A percentile compares a stretch with the other conserved stretches of the same genome.
Conservation (phyloP, 306 rosid species). For the Pterocarpus macrocarpus region DNA sequence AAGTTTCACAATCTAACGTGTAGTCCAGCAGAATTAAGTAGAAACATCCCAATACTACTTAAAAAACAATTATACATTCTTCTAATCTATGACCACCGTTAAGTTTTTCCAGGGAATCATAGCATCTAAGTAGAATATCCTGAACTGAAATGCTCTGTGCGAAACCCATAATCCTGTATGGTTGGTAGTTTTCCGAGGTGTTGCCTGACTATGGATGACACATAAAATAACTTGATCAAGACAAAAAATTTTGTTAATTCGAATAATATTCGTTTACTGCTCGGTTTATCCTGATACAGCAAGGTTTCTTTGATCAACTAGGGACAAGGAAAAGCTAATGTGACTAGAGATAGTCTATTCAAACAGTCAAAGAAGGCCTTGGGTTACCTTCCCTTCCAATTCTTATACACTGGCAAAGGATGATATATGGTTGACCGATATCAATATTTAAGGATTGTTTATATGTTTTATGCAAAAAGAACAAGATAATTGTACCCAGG, state of each 20-base stretch:
- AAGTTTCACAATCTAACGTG: constrained; percentile 18
- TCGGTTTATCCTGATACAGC: not conserved
- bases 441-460: not conserved
- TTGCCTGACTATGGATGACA: not conserved
- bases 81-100: not conserved
- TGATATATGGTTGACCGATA: not conserved
- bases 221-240: not conserved
- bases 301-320: not conserved
- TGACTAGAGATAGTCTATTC: constrained; percentile 4
- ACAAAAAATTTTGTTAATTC: not conserved
- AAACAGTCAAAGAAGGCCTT: constrained; percentile 36
- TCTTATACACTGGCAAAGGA: too few relatives aligned
- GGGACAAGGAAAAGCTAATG: not conserved
- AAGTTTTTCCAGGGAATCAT: constrained; percentile 4
- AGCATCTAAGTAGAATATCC: constrained; percentile 31
- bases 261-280: not conserved
- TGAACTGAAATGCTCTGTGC: not conserved
- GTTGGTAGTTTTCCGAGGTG: constrained; percentile 2
- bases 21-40: not conserved
- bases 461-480: not conserved
- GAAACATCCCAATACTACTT: not conserved
- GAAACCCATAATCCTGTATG: not conserved
- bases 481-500: too few relatives aligned
- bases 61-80: not conserved
- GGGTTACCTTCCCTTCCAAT: too few relatives aligned